Conservation (phyloP, 805 yeast species). For the Metschnikowia lachancei region DNA sequence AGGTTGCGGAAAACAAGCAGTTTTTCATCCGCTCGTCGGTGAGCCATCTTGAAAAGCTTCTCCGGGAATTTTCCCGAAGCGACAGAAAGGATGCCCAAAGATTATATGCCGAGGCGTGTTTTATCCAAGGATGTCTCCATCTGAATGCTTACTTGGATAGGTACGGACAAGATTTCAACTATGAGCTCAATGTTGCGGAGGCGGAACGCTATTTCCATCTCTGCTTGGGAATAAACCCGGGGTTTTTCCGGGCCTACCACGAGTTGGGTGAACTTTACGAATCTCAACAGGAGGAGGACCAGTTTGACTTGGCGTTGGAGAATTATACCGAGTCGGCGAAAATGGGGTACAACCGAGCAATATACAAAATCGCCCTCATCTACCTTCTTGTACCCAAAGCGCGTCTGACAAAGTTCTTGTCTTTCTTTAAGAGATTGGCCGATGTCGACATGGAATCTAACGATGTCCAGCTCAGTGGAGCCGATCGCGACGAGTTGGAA, state of each 20-base stretch:
- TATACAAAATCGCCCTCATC: conserved; percentile 39
- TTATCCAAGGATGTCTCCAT: conserved; percentile 37
- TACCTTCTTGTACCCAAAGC: conserved; percentile 34
- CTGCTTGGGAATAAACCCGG: conserved; percentile 32
- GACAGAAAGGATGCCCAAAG: conserved; percentile 13
- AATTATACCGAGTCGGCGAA: conserved; percentile 39
- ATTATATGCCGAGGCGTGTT: conserved; percentile 33
- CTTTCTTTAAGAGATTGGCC: conserved; percentile 37
- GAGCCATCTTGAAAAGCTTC: conserved; percentile 36
- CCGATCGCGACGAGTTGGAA: conserved; percentile 40
- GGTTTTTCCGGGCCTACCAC: conserved; percentile 33
- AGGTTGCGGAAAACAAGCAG: conserved; percentile 30
- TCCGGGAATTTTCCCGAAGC: conserved; percentile 29
- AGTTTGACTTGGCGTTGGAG: conserved; percentile 33
- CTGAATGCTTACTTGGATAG: conserved; percentile 32
- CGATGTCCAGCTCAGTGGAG: conserved; percentile 35
- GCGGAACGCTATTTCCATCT: conserved; percentile 33
- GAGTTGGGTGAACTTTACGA: conserved; percentile 42
- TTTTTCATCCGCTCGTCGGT: conserved; percentile 38
- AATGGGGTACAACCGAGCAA: conserved; percentile 45
- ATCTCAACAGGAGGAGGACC: conserved; percentile 27
- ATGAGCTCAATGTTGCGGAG: conserved; percentile 27
- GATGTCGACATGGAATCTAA: conserved; percentile 33
- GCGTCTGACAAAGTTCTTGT: conserved; percentile 36
- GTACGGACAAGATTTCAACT: conserved; percentile 38